Conservation (phyloP, 1,284 basidiomycete genomes). For the Trichosporon faecale region DNA sequence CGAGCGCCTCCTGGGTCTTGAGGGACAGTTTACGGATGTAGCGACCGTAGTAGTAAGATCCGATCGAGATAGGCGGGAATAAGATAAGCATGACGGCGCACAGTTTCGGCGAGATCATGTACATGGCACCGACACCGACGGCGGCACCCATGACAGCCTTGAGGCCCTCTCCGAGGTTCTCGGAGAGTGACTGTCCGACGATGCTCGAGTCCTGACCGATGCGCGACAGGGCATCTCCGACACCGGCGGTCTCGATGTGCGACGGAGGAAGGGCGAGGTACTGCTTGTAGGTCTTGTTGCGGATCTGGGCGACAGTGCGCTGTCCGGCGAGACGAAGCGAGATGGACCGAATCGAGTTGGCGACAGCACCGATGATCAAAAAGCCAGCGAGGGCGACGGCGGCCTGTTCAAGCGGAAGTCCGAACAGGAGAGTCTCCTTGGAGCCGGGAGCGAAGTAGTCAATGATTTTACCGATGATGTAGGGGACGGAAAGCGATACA, state of each 20-base stretch:
- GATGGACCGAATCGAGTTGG: slow-evolving; percentile 46
- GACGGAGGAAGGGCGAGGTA: slow-evolving; percentile 48
- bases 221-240: slow-evolving; percentile 49
- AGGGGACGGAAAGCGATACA: slow-evolving; percentile 45
- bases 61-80: slow-evolving; percentile 50
- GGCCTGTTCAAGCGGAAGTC: slow-evolving; percentile 46
- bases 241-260: slow-evolving; percentile 47
- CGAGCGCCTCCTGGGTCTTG: slow-evolving; percentile 49
- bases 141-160: slow-evolving; percentile 48
- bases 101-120: slow-evolving; percentile 47
- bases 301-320: slow-evolving; percentile 45
- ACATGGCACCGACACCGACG: slow-evolving; percentile 49
- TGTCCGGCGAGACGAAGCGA: slow-evolving; percentile 47
- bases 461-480: slow-evolving; percentile 49
- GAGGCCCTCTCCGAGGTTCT: slow-evolving; percentile 50
- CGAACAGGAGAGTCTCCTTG: slow-evolving; percentile 42
- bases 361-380: slow-evolving; percentile 44
- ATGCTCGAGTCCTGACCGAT: slow-evolving; percentile 50
- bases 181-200: slow-evolving; percentile 45
- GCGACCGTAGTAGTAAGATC: slow-evolving; percentile 49
- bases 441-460: slow-evolving; percentile 50
- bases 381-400: slow-evolving; percentile 34
- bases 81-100: slow-evolving; percentile 47
- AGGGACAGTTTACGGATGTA: slow-evolving; percentile 49
- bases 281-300: slow-evolving; percentile 49